Percentiles rank a stretch among this genome's conserved stretches.
Conservation (phyloP, 495 filamentous ascomycete genomes). For the Zalerion maritima region DNA sequence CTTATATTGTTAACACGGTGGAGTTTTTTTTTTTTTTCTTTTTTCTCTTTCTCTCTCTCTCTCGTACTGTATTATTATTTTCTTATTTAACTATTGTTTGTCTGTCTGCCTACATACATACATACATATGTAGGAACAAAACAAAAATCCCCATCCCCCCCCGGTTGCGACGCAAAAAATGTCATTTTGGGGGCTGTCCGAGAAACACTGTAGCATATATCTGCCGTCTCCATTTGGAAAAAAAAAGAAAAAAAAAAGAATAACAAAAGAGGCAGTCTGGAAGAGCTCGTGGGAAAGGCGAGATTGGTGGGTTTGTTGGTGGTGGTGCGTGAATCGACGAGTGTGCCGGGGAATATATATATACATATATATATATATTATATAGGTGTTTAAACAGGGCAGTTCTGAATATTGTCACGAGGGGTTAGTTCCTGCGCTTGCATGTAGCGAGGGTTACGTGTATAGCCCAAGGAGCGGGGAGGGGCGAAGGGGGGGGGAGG, state of each 20-base stretch:
- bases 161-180: too few relatives aligned
- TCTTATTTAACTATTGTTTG: background rate
- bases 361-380: too few relatives aligned
- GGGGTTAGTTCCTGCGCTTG: conserved; percentile 14
- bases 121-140: too few relatives aligned
- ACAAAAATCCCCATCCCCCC: too few relatives aligned
- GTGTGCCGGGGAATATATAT: too few relatives aligned
- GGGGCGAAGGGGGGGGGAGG: background rate
- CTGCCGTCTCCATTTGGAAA: too few relatives aligned
- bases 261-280: conserved; percentile 5
- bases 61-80: background rate
- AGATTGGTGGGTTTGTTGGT: conserved; percentile 5
- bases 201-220: too few relatives aligned
- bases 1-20: too few relatives aligned
- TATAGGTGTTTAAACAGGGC: conserved; percentile 17
- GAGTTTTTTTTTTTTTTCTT: conserved; percentile 5
- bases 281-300: background rate
- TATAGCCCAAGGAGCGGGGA: background rate
- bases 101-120: too few relatives aligned
- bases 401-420: conserved; percentile 9
- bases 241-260: too few relatives aligned
- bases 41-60: conserved; percentile 1
- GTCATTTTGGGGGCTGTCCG: too few relatives aligned
- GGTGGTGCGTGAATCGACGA: too few relatives aligned
- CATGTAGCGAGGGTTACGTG: background rate